These are phyloP conservation scores for Parastagonospora avenae DNA, from an alignment of 2,329 filamentous ascomycete species.

Conservation along the genomic window DNA sequence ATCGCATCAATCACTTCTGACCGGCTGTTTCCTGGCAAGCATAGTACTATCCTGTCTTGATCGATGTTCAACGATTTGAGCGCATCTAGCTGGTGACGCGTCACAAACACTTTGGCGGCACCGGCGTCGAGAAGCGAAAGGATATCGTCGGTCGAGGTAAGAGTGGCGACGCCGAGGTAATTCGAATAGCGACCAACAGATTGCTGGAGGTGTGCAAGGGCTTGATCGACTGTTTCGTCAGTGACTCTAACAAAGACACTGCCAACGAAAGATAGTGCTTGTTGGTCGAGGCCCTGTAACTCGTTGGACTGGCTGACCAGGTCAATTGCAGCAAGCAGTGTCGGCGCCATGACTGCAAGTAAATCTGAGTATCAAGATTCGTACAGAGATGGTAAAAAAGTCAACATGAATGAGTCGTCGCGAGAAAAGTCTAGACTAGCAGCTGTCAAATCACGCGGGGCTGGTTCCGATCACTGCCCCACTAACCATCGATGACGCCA, in stretches of 20 bases:
- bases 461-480: conserved; percentile 11
- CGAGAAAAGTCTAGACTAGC: conserved; percentile 15
- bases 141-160: conserved; percentile 74
- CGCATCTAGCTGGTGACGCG: conserved; percentile 67
- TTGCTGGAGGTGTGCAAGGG: conserved; percentile 60
- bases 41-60: conserved; percentile 63
- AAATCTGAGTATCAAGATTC: not conserved
- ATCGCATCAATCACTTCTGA: conserved; percentile 49
- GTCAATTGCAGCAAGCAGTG: conserved; percentile 58
- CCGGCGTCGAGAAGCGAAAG: conserved; percentile 83
- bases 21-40: conserved; percentile 52
- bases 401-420: conserved; percentile 13
- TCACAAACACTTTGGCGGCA: conserved; percentile 82
- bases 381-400: not conserved
- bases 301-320: conserved; percentile 50
- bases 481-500: conserved; percentile 12
- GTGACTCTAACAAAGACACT: conserved; percentile 61
- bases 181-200: conserved; percentile 63
- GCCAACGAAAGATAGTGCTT: conserved; percentile 62
- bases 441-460: conserved; percentile 12
- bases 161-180: conserved; percentile 76
- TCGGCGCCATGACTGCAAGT: conserved; percentile 47
- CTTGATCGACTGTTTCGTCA: conserved; percentile 53
- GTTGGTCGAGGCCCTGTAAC: conserved; percentile 56
- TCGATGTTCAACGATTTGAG: conserved; percentile 59